Evolutionary conservation across 306 rosid genomes (phyloP).

Genomic region (Vigna nakashimae): DNA sequence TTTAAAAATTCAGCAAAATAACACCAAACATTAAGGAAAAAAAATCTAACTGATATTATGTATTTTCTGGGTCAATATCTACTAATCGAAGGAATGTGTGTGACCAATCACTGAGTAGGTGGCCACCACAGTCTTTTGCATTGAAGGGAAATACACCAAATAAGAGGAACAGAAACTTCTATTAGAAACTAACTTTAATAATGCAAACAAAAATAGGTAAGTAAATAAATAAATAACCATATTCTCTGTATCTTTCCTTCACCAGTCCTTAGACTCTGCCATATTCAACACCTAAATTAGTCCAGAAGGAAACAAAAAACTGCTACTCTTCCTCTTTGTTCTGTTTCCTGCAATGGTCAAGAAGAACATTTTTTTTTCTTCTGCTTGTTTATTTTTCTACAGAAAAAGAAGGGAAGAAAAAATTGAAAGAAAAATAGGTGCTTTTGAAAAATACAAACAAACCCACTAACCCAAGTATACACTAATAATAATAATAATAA

Average conservation of each 20-base stretch:
- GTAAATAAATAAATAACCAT: neutral
- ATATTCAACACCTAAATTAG: conserved; percentile 19
- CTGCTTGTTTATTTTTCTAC: conserved; percentile 39
- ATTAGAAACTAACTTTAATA: conserved; percentile 18
- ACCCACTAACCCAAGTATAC: conserved; percentile 14
- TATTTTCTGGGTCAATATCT: too few relatives aligned
- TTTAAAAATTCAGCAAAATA: too few relatives aligned
- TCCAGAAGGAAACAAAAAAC: neutral
- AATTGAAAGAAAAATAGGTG: conserved; percentile 19
- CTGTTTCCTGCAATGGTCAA: conserved; percentile 8
- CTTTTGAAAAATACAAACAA: conserved; percentile 37
- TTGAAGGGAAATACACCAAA: neutral
- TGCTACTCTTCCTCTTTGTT: conserved; percentile 11
- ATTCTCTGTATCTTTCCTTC: conserved; percentile 30
- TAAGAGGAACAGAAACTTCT: neutral
- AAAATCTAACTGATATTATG: too few relatives aligned
- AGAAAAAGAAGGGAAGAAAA: neutral
- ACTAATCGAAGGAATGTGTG: too few relatives aligned
- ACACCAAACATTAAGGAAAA: too few relatives aligned
- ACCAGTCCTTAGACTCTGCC: conserved; percentile 9
- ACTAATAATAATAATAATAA: neutral
- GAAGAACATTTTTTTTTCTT: conserved; percentile 15
- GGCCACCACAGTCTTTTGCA: conserved; percentile 11
- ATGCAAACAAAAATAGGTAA: conserved; percentile 24
- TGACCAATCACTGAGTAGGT: neutral